phyloP scores from a whole-genome alignment of 2,329 filamentous ascomycete species.

The Trichophyton simii region DNA sequence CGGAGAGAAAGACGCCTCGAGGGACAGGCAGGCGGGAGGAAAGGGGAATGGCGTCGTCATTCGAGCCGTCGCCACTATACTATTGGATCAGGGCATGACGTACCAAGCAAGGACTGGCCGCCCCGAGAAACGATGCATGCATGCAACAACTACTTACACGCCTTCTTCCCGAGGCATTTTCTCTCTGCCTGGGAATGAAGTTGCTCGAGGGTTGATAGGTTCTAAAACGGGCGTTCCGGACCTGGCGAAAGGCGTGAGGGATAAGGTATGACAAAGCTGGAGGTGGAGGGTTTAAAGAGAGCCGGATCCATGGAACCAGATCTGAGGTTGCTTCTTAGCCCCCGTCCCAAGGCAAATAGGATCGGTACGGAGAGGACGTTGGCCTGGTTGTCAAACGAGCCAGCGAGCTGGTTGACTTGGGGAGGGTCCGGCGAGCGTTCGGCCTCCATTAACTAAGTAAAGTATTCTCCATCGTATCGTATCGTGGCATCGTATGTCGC shows the following conservation, averaged over 20 bases:
- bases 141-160: too few species aligned
- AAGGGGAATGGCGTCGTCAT: slow-evolving; percentile 14
- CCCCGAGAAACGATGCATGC: neutral
- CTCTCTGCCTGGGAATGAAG: too few species aligned
- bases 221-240: neutral
- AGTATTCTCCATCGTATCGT: neutral
- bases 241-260: neutral
- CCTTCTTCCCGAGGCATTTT: too few species aligned
- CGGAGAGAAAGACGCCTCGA: neutral
- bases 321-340: neutral
- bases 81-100: slow-evolving; percentile 8
- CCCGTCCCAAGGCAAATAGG: neutral
- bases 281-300: neutral
- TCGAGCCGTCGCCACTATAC: slow-evolving; percentile 14
- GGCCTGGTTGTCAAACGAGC: too few species aligned
- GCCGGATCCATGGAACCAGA: slow-evolving; percentile 2
- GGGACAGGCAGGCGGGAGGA: neutral
- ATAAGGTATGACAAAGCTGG: neutral
- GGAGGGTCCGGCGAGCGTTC: too few species aligned
- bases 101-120: neutral
- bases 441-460: too few species aligned
- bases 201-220: neutral
- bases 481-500: neutral
- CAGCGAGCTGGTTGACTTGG: too few species aligned
- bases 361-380: neutral